Percentiles rank a stretch among this genome's conserved stretches.
These are phyloP conservation scores for Pichia sp. DNA, from an alignment of 1,139 yeast species.

Conservation along the genomic window DNA sequence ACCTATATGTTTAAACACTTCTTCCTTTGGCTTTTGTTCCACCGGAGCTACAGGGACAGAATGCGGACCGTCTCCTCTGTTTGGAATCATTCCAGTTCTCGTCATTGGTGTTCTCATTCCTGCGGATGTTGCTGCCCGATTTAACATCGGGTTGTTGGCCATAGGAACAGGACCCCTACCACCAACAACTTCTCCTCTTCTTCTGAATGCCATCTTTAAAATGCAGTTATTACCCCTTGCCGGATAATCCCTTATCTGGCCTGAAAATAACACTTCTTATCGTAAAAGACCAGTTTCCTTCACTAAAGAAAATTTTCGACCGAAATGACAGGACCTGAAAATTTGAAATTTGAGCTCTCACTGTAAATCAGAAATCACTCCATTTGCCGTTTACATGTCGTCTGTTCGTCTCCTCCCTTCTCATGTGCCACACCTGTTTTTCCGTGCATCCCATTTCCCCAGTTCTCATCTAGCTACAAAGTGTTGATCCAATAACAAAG, in stretches of 20 bases:
- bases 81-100: neutral
- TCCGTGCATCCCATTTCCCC: no score
- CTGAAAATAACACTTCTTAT: no score
- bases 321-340: no score
- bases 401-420: neutral
- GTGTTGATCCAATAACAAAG: neutral
- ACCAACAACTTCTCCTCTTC: constrained; percentile 60
- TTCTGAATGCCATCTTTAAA: constrained; percentile 80
- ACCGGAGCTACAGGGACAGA: neutral
- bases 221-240: no score
- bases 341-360: neutral
- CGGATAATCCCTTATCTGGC: neutral
- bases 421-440: no score
- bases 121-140: constrained; percentile 8
- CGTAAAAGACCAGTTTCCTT: no score
- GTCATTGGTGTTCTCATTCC: constrained; percentile 1
- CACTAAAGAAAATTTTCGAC: no score
- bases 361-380: constrained; percentile 2
- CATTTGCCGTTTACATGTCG: constrained; percentile 7
- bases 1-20: constrained; percentile 39
- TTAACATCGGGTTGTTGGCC: constrained; percentile 11
- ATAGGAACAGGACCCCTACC: constrained; percentile 21
- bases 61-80: neutral
- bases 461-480: no score
- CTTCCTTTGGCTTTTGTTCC: neutral